A percentile compares a stretch with the other conserved stretches of the same genome.
Conservation (phyloP, 257 asterid species). For the Solanum corneliomulleri region DNA sequence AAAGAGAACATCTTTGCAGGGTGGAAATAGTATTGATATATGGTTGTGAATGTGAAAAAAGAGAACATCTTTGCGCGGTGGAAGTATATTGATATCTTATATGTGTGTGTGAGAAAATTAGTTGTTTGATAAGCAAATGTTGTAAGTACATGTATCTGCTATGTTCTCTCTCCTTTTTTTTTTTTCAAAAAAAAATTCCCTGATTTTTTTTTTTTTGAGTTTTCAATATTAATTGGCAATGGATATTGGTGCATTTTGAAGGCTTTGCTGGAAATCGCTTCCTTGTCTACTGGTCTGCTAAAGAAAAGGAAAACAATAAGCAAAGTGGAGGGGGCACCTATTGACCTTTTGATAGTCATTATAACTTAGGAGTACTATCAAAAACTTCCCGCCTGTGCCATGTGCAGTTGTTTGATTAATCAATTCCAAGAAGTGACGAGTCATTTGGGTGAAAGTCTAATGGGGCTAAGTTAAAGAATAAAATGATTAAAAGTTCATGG, state of each 20-base stretch:
- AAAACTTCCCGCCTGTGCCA: not conserved
- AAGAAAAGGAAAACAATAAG: not conserved
- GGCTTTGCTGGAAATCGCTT: not conserved
- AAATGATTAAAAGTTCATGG: not conserved
- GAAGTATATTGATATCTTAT: not conserved
- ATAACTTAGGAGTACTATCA: not conserved
- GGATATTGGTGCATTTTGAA: not conserved
- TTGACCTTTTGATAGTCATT: not conserved
- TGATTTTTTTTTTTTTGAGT: not conserved
- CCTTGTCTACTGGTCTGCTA: not conserved
- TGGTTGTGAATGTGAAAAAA: not conserved
- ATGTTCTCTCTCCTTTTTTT: not conserved
- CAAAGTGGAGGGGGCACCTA: not conserved
- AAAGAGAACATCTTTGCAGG: not conserved
- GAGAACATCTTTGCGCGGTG: not conserved
- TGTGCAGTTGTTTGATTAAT: not conserved
- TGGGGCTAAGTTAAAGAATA: not conserved
- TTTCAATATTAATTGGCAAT: not conserved
- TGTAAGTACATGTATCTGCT: not conserved
- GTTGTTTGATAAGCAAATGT: not conserved
- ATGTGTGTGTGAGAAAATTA: not conserved
- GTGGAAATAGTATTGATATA: not conserved
- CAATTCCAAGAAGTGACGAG: not conserved
- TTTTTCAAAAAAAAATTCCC: not conserved
- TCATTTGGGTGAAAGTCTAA: not conserved